Evolutionary conservation across 179 eudicot species (phyloP).

Genomic region (Beta lomatogona): DNA sequence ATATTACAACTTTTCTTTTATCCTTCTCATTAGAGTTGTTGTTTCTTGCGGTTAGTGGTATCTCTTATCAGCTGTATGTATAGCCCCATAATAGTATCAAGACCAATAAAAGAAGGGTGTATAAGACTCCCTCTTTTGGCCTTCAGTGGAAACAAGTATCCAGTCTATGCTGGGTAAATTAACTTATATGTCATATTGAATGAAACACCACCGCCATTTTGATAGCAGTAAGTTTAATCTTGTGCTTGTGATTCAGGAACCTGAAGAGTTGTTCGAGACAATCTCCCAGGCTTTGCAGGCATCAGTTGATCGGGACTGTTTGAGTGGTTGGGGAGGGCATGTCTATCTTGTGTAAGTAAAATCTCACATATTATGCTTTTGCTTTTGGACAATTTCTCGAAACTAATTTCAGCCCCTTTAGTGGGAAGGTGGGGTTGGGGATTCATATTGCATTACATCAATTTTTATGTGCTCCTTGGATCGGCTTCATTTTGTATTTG

Average conservation of each 20-base stretch:
- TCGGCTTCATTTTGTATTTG: neutral
- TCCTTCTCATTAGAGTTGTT: neutral
- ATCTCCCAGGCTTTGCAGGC: slow-evolving; percentile 82
- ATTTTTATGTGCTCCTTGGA: neutral
- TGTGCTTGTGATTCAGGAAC: slow-evolving; percentile 48
- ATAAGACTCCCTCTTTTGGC: neutral
- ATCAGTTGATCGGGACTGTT: slow-evolving; percentile 83
- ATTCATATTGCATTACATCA: neutral
- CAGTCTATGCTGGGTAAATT: neutral
- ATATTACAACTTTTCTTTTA: neutral
- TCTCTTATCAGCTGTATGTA: neutral
- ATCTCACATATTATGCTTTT: neutral
- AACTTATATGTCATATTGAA: neutral
- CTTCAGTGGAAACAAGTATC: neutral
- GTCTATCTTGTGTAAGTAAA: slow-evolving; percentile 84
- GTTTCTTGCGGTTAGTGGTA: neutral
- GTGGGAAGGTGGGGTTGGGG: no score
- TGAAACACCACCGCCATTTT: neutral
- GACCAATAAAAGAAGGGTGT: no score
- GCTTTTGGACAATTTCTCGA: neutral
- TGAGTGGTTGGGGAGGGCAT: slow-evolving; percentile 97
- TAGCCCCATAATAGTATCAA: neutral
- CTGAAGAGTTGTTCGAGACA: slow-evolving; percentile 87
- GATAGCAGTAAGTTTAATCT: neutral
- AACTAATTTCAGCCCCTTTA: neutral